These are phyloP conservation scores for Cenchrus purpureus DNA, from an alignment of 176 grass and related monocot genomes.

Conservation along the genomic window DNA sequence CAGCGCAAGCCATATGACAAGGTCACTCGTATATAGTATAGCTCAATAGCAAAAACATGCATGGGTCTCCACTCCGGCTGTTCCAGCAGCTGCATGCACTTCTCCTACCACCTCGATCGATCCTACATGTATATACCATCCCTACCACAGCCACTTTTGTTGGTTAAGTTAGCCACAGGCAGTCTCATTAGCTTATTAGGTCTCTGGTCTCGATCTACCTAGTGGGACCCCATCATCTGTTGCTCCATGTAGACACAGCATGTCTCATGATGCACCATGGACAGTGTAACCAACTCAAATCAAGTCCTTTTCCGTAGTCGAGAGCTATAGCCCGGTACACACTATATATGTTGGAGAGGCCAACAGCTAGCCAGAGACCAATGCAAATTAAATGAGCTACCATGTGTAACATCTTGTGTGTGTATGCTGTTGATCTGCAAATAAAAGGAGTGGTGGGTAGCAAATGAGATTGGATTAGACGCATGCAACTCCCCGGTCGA, in stretches of 20 bases:
- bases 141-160: constrained; percentile 18
- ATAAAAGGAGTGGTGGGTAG: background rate
- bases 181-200: constrained; percentile 40
- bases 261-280: constrained; percentile 36
- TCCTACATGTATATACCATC: constrained; percentile 43
- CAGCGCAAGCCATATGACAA: constrained; percentile 29
- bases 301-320: constrained; percentile 27
- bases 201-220: constrained; percentile 35
- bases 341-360: background rate
- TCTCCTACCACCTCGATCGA: constrained; percentile 20
- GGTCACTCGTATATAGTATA: no score
- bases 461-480: background rate
- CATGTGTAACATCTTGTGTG: background rate
- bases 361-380: constrained; percentile 4
- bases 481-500: background rate
- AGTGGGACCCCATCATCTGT: constrained; percentile 12
- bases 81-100: constrained; percentile 25
- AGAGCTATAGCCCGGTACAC: background rate
- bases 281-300: constrained; percentile 34
- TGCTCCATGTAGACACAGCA: background rate
- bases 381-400: background rate
- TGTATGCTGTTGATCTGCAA: constrained; percentile 1
- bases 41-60: constrained; percentile 6
- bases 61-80: constrained; percentile 47
- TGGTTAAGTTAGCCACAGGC: constrained; percentile 46